These are phyloP conservation scores for Madurella mycetomatis DNA, from an alignment of 2,329 filamentous ascomycete genomes.

Conservation along the genomic window DNA sequence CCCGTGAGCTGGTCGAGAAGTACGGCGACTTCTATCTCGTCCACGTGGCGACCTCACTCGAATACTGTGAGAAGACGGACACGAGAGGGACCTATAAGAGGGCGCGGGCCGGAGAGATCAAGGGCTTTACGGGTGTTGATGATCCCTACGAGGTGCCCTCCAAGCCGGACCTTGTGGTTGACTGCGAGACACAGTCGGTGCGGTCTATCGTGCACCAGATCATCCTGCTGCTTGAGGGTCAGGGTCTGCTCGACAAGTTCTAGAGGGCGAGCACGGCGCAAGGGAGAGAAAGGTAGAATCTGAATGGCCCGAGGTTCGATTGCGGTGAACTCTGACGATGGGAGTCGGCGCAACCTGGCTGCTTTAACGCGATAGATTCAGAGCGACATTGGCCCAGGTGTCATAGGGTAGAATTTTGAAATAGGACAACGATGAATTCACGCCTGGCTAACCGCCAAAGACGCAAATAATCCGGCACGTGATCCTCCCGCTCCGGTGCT, in stretches of 20 bases:
- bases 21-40: constrained; percentile 90
- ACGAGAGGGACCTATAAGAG: constrained; percentile 83
- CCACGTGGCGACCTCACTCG: constrained; percentile 88
- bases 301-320: no score
- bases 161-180: constrained; percentile 80
- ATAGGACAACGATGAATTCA: not conserved
- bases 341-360: no score
- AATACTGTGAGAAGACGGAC: constrained; percentile 92
- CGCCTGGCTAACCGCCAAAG: not conserved
- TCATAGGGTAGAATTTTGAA: not conserved
- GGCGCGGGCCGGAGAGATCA: constrained; percentile 85
- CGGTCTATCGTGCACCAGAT: constrained; percentile 96
- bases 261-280: constrained; percentile 30
- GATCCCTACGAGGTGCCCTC: constrained; percentile 87
- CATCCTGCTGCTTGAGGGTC: constrained; percentile 82
- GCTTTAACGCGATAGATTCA: no score
- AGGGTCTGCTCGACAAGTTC: constrained; percentile 75
- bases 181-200: constrained; percentile 80
- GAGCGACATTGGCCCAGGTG: not conserved
- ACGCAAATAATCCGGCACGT: not conserved
- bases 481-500: not conserved
- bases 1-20: constrained; percentile 81
- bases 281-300: not conserved
- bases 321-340: no score
- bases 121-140: constrained; percentile 97